Percentiles rank a stretch among this genome's conserved stretches.
Evolutionary conservation across 805 yeast species (phyloP).

Genomic region (Yarrowia keelungensis): DNA sequence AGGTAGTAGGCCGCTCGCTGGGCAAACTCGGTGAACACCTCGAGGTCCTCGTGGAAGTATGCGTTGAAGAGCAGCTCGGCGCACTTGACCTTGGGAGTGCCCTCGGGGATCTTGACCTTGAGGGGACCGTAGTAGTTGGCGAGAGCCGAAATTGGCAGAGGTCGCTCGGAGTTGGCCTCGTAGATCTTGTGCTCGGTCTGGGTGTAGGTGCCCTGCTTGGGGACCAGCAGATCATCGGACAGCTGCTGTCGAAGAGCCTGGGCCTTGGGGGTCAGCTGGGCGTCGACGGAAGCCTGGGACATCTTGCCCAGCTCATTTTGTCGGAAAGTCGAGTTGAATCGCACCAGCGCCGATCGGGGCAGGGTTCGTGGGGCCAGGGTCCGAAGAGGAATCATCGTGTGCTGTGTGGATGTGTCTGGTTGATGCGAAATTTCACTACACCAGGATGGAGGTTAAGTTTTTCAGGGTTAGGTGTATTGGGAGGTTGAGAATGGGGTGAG

Average conservation of each 20-base stretch:
- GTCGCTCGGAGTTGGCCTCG: conserved; percentile 52
- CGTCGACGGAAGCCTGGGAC: conserved; percentile 31
- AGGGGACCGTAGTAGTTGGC: conserved; percentile 82
- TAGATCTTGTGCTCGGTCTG: conserved; percentile 35
- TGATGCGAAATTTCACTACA: neutral
- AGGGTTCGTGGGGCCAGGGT: conserved; percentile 37
- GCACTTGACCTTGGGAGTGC: conserved; percentile 35
- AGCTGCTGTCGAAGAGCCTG: conserved; percentile 37
- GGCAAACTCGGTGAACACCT: conserved; percentile 83
- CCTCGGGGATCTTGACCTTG: conserved; percentile 33
- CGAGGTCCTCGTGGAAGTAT: conserved; percentile 67
- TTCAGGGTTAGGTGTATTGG: conserved; percentile 33
- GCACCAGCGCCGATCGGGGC: conserved; percentile 38
- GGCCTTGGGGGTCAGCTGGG: conserved; percentile 29
- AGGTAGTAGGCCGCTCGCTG: conserved; percentile 88
- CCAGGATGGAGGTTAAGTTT: neutral
- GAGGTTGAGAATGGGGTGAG: neutral
- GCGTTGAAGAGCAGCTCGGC: conserved; percentile 43
- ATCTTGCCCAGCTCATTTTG: conserved; percentile 37
- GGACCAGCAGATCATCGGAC: conserved; percentile 35
- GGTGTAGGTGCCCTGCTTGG: conserved; percentile 18
- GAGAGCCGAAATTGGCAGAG: conserved; percentile 85
- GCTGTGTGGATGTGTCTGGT: neutral
- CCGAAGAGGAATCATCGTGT: conserved; percentile 37
- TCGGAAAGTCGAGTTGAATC: conserved; percentile 37